Base-by-base conservation (phyloP, 2,329 filamentous ascomycete species). In the Colletotrichum tamarilloi region DNA sequence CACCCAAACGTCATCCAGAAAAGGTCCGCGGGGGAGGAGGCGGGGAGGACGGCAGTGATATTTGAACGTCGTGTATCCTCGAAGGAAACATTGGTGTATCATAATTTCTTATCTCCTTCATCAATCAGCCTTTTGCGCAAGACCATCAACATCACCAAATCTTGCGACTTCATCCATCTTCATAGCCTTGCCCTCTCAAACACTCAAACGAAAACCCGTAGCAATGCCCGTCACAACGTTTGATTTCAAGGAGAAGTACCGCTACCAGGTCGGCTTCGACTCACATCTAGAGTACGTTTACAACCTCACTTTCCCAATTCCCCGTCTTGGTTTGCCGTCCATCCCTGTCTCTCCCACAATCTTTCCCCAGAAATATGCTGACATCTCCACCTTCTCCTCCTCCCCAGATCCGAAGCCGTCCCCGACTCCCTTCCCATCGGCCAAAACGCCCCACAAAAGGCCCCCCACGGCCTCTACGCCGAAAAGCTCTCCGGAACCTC, bases 381-480 rank as follows among this genome's bases (percentile, higher is more conserved):
- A 67, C 56, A 14, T 16, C 8, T 4, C 38, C 32, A 8, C 42
- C 42, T 49, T 32, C 9, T 58, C 35, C 35, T 30, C 7, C 14
- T 19, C 4, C 32, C 1, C 78, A 95, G 93, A 80, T 91, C 93
- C 56, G 94, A 97, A 86, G 94, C 94, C 57, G 85, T 96, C 68
- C 86, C 91, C 19, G 93, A 92, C 22, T 92, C 94, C 5, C 86
- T 96, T 5, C 94, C 95, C 9, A 80, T 94, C 72, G 94, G 89
- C 62, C 89, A 92, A 55, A 97, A 97, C 85, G 94, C 93, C 3
- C 95, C 95, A 0, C 94, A 97, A 81, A 94, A 95, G 79, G 92
- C 92, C 0, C 88, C 93, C 0, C 90, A 91, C 76, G 94, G 94
- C 0, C 90, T 97, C 32, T 97, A 97, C 83, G 91, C 94, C 32